phyloP scores from a whole-genome alignment of 345 rosid genomes.

The Boechera retrofracta region DNA sequence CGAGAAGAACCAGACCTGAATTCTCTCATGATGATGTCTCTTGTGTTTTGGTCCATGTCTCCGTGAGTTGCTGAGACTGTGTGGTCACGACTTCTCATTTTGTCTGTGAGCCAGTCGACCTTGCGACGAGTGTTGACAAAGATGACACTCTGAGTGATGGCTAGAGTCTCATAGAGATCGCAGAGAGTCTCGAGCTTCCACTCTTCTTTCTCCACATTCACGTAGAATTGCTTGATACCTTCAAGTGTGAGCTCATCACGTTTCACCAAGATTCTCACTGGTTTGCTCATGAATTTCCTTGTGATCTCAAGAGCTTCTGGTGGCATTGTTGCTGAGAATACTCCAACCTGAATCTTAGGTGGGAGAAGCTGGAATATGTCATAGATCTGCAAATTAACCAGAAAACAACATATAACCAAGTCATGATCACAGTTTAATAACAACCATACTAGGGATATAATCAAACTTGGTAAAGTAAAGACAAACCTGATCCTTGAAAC shows the following conservation, averaged over 20 bases:
- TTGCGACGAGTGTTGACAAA: constrained; percentile 64
- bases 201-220: constrained; percentile 63
- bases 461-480: background rate
- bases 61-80: constrained; percentile 63
- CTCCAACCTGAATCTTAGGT: constrained; percentile 56
- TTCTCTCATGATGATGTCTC: constrained; percentile 61
- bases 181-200: constrained; percentile 80
- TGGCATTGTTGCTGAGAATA: constrained; percentile 68
- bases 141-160: constrained; percentile 61
- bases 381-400: constrained; percentile 47
- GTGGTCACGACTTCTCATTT: constrained; percentile 59
- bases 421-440: background rate
- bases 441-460: background rate
- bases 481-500: constrained; percentile 84
- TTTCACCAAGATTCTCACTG: constrained; percentile 59
- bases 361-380: constrained; percentile 66
- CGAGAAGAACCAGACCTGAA: constrained; percentile 62
- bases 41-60: constrained; percentile 64
- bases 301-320: constrained; percentile 65
- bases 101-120: constrained; percentile 66
- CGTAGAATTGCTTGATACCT: constrained; percentile 60
- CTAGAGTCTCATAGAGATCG: constrained; percentile 69
- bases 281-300: constrained; percentile 60
- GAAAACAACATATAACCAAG: background rate
- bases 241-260: constrained; percentile 64